Conservation (phyloP, 768 basidiomycete species). For the Pleurotus pulmonarius region DNA sequence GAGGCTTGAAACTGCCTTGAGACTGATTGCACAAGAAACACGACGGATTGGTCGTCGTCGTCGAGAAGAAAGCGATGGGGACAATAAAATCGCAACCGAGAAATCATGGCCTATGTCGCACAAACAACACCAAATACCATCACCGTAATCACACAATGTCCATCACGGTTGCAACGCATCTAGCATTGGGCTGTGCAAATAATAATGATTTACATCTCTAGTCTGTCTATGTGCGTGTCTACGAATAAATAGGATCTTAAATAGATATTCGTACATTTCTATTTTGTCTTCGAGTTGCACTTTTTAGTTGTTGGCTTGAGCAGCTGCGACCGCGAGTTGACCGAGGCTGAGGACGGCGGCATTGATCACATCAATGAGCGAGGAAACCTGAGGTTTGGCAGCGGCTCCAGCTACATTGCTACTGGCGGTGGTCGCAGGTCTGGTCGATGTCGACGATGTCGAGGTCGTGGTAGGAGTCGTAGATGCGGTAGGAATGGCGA, state of each 20-base stretch:
- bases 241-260: constrained; percentile 3
- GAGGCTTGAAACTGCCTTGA: constrained; percentile 16
- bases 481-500: neutral
- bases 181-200: neutral
- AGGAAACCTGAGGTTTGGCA: too few relatives aligned
- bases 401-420: neutral
- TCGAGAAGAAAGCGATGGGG: neutral
- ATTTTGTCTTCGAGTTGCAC: neutral
- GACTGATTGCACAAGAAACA: constrained; percentile 9
- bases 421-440: neutral
- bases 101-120: neutral
- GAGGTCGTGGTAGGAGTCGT: neutral
- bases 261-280: neutral
- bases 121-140: constrained; percentile 1
- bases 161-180: neutral
- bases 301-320: neutral
- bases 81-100: neutral
- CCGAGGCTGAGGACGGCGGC: neutral
- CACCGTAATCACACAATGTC: neutral
- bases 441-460: constrained; percentile 3
- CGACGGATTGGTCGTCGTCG: constrained; percentile 15
- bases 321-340: neutral
- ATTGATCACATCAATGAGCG: neutral
- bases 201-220: neutral
- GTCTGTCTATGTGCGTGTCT: constrained; percentile 1